phyloP scores from a whole-genome alignment of 306 rosid species.

The Medicago lupulina region DNA sequence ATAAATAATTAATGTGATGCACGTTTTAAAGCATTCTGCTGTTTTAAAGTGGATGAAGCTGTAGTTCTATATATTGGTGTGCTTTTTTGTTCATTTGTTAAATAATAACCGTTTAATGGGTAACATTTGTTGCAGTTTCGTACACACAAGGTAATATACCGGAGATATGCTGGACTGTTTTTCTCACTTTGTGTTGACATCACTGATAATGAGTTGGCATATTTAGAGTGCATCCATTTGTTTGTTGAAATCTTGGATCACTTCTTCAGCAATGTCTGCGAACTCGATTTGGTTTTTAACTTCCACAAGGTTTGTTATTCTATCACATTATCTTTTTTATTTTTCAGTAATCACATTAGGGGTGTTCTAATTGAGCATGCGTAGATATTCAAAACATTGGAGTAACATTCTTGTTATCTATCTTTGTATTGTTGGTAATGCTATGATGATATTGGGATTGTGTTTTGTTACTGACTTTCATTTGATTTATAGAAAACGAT shows the following conservation, averaged over 20 bases:
- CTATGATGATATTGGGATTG: too few relatives aligned
- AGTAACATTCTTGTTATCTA: too few relatives aligned
- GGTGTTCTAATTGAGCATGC: background rate
- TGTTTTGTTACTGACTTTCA: too few relatives aligned
- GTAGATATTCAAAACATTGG: background rate
- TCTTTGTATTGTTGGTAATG: too few relatives aligned
- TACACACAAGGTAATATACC: conserved; percentile 90
- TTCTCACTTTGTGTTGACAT: conserved; percentile 98
- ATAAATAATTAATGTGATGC: too few relatives aligned
- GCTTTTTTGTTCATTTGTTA: background rate
- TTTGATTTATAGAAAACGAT: too few relatives aligned
- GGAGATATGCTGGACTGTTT: conserved; percentile 96
- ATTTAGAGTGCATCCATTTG: conserved; percentile 94
- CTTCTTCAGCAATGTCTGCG: conserved; percentile 96
- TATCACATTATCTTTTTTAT: background rate
- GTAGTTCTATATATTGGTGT: too few relatives aligned
- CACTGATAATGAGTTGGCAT: conserved; percentile 96
- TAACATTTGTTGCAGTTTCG: conserved; percentile 71
- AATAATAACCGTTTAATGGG: background rate
- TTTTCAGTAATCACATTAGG: background rate
- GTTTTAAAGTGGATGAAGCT: too few relatives aligned
- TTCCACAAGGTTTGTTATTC: conserved; percentile 78
- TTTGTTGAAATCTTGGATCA: conserved; percentile 96
- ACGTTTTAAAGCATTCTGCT: too few relatives aligned
- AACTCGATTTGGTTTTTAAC: conserved; percentile 89